Percentiles rank a stretch among this genome's conserved stretches.
Evolutionary conservation across 305 asterid species (phyloP).

Genomic region (Nicotiana rustica): DNA sequence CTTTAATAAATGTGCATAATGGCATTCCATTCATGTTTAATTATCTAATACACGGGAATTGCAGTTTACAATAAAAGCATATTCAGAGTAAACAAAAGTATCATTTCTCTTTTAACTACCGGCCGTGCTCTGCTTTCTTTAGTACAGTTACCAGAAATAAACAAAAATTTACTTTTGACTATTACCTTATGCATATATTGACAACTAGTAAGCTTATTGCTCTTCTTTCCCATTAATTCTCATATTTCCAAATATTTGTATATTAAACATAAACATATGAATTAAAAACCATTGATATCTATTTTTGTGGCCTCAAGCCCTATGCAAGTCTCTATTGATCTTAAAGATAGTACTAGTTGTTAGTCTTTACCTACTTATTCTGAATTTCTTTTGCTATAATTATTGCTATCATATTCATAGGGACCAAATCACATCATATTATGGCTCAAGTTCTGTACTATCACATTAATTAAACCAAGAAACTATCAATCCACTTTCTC

Average conservation of each 20-base stretch:
- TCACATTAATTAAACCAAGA: no score
- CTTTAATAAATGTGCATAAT: not conserved
- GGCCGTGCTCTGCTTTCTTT: no score
- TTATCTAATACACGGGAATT: no score
- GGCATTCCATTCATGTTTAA: not conserved
- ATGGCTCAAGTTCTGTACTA: no score
- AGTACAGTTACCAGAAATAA: not conserved
- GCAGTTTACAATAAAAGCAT: no score
- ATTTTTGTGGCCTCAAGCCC: not conserved
- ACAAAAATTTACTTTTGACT: not conserved
- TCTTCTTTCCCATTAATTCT: not conserved
- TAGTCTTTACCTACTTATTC: conserved; percentile 6
- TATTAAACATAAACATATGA: no score
- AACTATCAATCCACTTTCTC: no score
- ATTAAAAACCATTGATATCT: no score
- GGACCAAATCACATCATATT: not conserved
- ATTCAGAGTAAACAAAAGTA: no score
- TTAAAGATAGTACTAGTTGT: no score
- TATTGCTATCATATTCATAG: not conserved
- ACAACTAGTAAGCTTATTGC: not conserved
- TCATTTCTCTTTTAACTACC: not conserved
- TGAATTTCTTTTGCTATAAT: not conserved
- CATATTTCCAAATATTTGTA: no score
- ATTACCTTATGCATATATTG: not conserved
- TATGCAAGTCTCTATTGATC: not conserved